Base-by-base conservation (phyloP, 345 rosid species). In the Gossypium sturtianum region DNA sequence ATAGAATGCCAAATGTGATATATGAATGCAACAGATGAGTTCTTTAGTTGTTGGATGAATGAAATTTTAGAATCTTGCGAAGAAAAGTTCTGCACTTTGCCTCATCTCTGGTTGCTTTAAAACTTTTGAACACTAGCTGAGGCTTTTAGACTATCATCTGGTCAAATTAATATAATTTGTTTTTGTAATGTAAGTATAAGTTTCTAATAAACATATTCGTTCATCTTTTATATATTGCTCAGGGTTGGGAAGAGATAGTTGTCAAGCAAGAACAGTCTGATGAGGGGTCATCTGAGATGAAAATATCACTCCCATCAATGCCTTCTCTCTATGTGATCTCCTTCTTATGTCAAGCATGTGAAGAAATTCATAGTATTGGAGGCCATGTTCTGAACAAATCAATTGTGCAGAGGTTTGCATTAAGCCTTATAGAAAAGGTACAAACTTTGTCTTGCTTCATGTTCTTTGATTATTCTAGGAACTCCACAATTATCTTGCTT, bases 241-340 rank as follows among this genome's bases (percentile, higher is more conserved):
- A 93, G 98, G 99, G 99, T 44, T 96, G 99, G 99, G 99, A 93
- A 74, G 98, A 93, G 86, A 91, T 91, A 41, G 82, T 91, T 62
- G 88, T 96, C 77, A 90, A 89, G 83, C 92, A 90, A 86, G 97
- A 88, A 73, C 92, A 88, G 79, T 58, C 85, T 62, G 90, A 82
- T 51, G 91, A 84, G 78, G 86, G 81, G 78, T 82, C 84, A 72
- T 80, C 97, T 57, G 99, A 96, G 84, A 80, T 96, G 86, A 93
- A 86, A 86, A 88, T 96, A 79, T 93, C 87, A 57, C 94, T 96
- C 72, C 99, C 99, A 25, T 91, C 94, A 75, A 80, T 93, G 89
- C 97, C 99, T 76, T 96, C 99, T 7, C 92, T 93, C 22, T 96
- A 93, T 80, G 82, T 93, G 61, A 89, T 90, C 79, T 90, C 98